Evolutionary conservation across 371 early-diverging fungal genomes (phyloP).

Genomic region (Syncephalastrum sp.): DNA sequence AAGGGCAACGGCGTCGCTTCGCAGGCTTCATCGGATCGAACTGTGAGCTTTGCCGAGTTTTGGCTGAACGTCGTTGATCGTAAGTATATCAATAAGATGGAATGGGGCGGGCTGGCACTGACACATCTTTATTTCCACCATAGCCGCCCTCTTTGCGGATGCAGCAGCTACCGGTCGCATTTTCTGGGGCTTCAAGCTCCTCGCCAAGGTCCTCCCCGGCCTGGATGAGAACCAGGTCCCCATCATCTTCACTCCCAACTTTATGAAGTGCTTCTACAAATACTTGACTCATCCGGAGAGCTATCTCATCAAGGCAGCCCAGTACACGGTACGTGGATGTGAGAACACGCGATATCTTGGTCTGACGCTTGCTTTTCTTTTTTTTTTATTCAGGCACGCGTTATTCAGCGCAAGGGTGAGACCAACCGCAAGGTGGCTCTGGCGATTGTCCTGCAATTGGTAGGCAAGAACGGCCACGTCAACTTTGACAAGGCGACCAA

Average conservation of each 20-base stretch:
- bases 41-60: conserved; percentile 71
- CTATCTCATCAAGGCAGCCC: conserved; percentile 77
- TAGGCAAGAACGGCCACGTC: conserved; percentile 67
- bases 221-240: conserved; percentile 67
- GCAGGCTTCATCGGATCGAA: conserved; percentile 14
- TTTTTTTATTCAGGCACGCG: conserved; percentile 34
- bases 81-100: conserved; percentile 27
- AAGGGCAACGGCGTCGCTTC: conserved; percentile 16
- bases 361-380: conserved; percentile 11
- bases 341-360: not conserved
- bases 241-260: conserved; percentile 76
- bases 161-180: conserved; percentile 59
- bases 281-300: conserved; percentile 73
- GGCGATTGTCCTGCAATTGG: conserved; percentile 69
- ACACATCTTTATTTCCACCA: no score
- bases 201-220: conserved; percentile 67
- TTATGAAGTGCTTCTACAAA: conserved; percentile 82
- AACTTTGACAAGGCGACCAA: conserved; percentile 76
- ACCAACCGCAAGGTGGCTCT: conserved; percentile 45
- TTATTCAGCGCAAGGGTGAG: conserved; percentile 49
- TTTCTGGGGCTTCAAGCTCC: conserved; percentile 84
- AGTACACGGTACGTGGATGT: conserved; percentile 59
- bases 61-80: conserved; percentile 81
- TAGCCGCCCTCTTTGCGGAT: no score
- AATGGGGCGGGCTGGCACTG: no score